Base-by-base conservation (phyloP, 768 basidiomycete genomes). In the Macrolepiota dolichaula region DNA sequence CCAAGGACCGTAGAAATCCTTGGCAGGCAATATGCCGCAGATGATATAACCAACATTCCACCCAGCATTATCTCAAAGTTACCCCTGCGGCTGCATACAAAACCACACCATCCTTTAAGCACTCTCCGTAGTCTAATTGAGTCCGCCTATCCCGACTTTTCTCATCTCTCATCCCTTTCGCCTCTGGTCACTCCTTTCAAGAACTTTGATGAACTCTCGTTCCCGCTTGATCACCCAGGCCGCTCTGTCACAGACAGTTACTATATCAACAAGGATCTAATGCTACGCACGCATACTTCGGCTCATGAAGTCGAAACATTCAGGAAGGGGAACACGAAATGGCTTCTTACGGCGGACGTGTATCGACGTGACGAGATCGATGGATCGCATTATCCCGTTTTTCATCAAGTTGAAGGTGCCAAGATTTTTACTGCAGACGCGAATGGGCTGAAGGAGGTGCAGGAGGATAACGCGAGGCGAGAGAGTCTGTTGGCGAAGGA, bases 291-390 rank as follows among this genome's bases (percentile, higher is more conserved):
- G 0, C 97, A 99, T 72, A 98, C 97, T 0, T 94, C 92, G n/a
- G 94, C 97, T 3, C 97, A 99, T 71, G 96, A 99, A 76, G 91
- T 98, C 35, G 95, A 97, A 62, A 87, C 87, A 6, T 98, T 97
- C 72, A 74, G 82, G 35, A 76, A 78, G 47, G 92, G 92, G 4
- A 79, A 88, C 64, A 86, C 89, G 22, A 82, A 82, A 56, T 99
- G 96, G 92, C 79, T 99, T 35, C 79, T 98, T 24, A 91, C 94
- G 9, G 95, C 97, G 32, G 97, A 99, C 77, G 97, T 99, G 55
- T 99, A 98, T 74, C 78, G 97, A 53, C 86, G 97, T 67, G 97
- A 99, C 82, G 97, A 98, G 75, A 98, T 99, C 63, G 97, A 99
- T 76, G 83, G 85, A 12, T 92, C 91, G 9, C 97, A 99, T 71